Evolutionary conservation across 495 filamentous ascomycete species (phyloP), one percentile per base, ranked within the genome.

Genomic region (Copromyces sp.): DNA sequence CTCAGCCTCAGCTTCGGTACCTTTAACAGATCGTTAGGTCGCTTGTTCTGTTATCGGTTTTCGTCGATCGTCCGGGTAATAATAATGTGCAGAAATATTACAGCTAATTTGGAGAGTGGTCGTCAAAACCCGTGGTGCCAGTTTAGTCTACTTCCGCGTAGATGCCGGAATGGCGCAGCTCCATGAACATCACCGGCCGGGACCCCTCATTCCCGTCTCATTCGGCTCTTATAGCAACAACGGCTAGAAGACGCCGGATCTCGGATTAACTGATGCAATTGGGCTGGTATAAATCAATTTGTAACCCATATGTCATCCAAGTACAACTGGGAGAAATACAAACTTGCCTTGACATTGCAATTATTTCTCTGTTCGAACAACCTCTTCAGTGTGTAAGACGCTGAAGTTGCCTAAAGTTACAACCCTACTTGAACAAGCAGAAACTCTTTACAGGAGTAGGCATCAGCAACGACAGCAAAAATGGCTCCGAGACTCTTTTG

Each of bases 401-500:
- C 29, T 17, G 53, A 65, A 24, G 29, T 37, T 32, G 6, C 29
- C 53, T 65, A 6, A 24, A 59, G 32, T 12, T 65, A 29, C 53
- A 14, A 65, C 29, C 29, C 29, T 32, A 65, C 12, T 24, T 9
- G 24, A 65, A 35, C 29, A 9, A 65, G 12, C 53, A 61, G 20
- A 32, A 24, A 61, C 24, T 16, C 29, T 29, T 65, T 35, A 32
- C 29, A 65, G 53, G 53, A 65, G 14, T 65, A 35, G 35, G 14
- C 29, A 35, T 29, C 53, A 29, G 14, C 39, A 29, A 16, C 45
- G 69, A 35, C 29, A 39, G 44, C 40, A 35, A 80, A 61, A 11
- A 90, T 91, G 89, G 83, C 89, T 68, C 87, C 88, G 74, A 89
- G 87, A 78, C 68, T 94, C 68, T 84, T 94, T 77, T 97, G 91